Conservation (phyloP, 495 filamentous ascomycete genomes). For the Cudoniella acicularis region DNA sequence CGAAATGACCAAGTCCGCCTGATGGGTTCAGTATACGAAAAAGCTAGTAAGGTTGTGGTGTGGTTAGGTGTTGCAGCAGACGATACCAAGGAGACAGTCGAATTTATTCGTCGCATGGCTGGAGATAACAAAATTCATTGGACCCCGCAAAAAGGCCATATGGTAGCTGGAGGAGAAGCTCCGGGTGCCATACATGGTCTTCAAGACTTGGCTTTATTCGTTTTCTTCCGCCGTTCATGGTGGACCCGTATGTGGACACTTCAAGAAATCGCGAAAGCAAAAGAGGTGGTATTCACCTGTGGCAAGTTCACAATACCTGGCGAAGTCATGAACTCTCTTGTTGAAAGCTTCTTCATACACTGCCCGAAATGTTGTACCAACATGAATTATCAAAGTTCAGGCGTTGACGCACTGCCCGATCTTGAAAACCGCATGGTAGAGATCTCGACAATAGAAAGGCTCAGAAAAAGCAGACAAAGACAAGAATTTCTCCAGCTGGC, state of each 20-base stretch:
- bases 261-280: not conserved
- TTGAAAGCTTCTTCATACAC: not conserved
- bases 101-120: not conserved
- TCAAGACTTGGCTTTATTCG: not conserved
- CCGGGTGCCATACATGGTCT: not conserved
- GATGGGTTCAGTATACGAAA: constrained; percentile 33
- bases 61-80: constrained; percentile 28
- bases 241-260: not conserved
- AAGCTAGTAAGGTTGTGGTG: constrained; percentile 25
- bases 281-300: not conserved
- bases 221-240: not conserved
- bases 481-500: not conserved
- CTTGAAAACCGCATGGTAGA: not conserved
- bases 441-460: not conserved
- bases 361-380: not conserved
- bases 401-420: not conserved
- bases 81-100: not conserved
- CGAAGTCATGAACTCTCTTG: not conserved
- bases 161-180: not conserved
- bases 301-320: not conserved
- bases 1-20: constrained; percentile 28
- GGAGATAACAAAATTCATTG: not conserved
- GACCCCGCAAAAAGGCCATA: not conserved
- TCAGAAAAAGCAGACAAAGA: not conserved
- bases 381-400: not conserved